phyloP scores from a whole-genome alignment of 371 early-diverging fungal species.

The Catenaria anguillulae region DNA sequence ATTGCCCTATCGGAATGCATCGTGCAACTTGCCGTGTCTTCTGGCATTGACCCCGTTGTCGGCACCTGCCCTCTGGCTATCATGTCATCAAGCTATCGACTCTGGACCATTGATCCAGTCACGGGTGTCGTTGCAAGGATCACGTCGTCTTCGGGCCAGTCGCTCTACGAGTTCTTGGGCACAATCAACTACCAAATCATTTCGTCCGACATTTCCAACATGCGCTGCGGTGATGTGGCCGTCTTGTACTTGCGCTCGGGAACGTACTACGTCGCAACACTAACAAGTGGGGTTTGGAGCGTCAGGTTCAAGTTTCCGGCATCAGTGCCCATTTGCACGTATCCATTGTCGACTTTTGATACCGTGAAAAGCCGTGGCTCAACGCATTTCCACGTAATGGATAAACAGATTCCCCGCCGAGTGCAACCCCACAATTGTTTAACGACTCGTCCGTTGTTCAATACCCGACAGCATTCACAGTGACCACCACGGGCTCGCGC shows the following conservation, averaged over 20 bases:
- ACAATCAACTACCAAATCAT: neutral
- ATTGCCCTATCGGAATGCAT: too few relatives aligned
- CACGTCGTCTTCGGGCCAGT: too few relatives aligned
- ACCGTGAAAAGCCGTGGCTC: too few relatives aligned
- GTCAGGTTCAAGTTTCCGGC: neutral
- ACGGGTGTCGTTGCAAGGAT: neutral
- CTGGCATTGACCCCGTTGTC: neutral
- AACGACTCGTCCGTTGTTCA: neutral
- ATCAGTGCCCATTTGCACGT: neutral
- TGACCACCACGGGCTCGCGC: neutral
- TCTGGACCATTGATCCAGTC: too few relatives aligned
- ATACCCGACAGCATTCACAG: neutral
- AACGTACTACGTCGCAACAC: neutral
- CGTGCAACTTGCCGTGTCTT: too few relatives aligned
- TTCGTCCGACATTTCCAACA: neutral
- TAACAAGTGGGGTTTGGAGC: neutral
- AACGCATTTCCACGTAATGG: neutral
- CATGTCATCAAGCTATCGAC: neutral
- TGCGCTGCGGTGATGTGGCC: neutral
- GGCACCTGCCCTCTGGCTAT: neutral
- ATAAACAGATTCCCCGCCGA: neutral
- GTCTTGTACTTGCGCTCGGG: neutral
- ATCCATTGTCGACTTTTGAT: neutral
- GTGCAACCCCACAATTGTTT: neutral
- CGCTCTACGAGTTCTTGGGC: neutral